These are phyloP conservation scores for Calonectria multiphialidica DNA, from an alignment of 2,329 filamentous ascomycete genomes.

Conservation along the genomic window DNA sequence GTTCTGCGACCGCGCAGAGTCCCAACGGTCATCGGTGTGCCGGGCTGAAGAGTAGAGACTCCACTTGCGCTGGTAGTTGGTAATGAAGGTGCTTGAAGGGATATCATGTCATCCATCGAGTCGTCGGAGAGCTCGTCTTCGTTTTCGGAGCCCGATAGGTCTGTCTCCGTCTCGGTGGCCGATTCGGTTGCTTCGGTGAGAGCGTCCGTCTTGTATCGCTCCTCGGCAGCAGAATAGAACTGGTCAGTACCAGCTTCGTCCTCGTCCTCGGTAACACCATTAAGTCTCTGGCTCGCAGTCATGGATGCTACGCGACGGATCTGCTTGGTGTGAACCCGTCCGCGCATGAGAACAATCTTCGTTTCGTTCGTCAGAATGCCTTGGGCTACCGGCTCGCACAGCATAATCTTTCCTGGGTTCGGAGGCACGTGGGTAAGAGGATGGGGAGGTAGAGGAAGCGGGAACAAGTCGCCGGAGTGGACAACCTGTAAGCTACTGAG, in stretches of 20 bases:
- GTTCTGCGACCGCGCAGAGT: conserved; percentile 68
- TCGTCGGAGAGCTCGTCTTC: conserved; percentile 86
- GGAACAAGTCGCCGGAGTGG: conserved; percentile 84
- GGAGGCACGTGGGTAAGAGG: conserved; percentile 88
- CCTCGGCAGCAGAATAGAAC: conserved; percentile 93
- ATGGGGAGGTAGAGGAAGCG: conserved; percentile 83
- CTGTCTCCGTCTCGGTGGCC: conserved; percentile 72
- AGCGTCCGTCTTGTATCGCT: conserved; percentile 72
- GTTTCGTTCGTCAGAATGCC: conserved; percentile 83
- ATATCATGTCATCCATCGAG: conserved; percentile 93
- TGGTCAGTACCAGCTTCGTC: conserved; percentile 91
- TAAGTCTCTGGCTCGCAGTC: conserved; percentile 56
- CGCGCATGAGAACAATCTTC: conserved; percentile 83
- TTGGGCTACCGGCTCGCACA: conserved; percentile 96
- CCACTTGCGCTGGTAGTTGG: conserved; percentile 83
- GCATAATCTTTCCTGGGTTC: conserved; percentile 86
- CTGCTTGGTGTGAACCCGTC: conserved; percentile 68
- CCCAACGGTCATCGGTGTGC: conserved; percentile 82
- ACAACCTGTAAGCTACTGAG: conserved; percentile 80
- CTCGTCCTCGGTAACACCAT: conserved; percentile 71
- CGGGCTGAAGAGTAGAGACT: conserved; percentile 82
- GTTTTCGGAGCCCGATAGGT: conserved; percentile 74
- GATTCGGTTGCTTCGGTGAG: conserved; percentile 70
- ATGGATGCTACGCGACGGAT: conserved; percentile 61
- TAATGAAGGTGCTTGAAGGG: conserved; percentile 82